Evolutionary conservation across 495 filamentous ascomycete species (phyloP), one percentile per base, ranked within the genome.

Genomic region (Saxophila tyrrhenica): DNA sequence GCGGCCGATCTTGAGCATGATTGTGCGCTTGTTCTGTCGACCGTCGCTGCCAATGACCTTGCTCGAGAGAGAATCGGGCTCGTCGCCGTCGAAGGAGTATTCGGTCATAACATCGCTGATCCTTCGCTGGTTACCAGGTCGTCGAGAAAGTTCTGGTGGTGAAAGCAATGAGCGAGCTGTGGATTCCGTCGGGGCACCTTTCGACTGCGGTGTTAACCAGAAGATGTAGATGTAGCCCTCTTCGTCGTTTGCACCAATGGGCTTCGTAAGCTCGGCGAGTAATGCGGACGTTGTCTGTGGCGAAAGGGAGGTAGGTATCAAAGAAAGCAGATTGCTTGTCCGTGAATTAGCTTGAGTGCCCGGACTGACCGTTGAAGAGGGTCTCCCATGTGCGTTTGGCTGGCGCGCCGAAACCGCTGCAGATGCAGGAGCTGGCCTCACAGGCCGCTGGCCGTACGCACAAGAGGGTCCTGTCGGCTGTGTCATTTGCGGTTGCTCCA

Each of bases 161-260:
- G 79, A 70, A 15, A 86, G 75, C 9, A 86, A 74, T 7, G 77
- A 77, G 3, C 73, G 73, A 2, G 81, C 85, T 22, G 77, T 78
- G 3, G 68, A 68, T 0, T 81, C 75, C 15, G 80, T 75, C 1
- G 74, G 70, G 7, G 70, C 58, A 2, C 69, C 68, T 46, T 70
- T 65, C 48, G 62, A 54, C 23, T 57, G 56, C 3, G 47, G 53
- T 20, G 78, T 84, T 3, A 95, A 73, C 89, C 89, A 95, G 77
- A 96, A 98, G 62, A 98, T 92, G 74, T 98, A 98, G 60, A 97
- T 97, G 65, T 89, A 98, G 38, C 92, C 92, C 43, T 87, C 76
- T 45, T 94, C 87, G 62, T 97, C 92, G 39, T 73, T 69, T 3
- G 69, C 69, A 2, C 86, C 87, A 56, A 94, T 76, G 11, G 90